These are phyloP conservation scores for Hordeum vulgare DNA, from an alignment of 176 grass and related monocot genomes.

Conservation along the genomic window DNA sequence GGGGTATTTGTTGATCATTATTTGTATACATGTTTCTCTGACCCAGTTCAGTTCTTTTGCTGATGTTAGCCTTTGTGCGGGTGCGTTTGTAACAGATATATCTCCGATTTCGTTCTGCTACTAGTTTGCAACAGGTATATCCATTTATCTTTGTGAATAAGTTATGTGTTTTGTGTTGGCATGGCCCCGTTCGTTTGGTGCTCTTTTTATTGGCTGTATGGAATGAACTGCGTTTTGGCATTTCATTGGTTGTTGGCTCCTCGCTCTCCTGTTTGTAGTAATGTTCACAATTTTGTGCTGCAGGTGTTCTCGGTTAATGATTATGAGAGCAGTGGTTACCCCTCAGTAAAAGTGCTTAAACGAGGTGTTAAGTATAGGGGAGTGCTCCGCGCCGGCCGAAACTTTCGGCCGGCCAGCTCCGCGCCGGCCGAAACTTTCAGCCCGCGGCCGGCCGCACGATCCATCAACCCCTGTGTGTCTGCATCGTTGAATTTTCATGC, in stretches of 20 bases:
- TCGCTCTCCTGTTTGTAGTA: background rate
- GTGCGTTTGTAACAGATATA: slow-evolving; percentile 6
- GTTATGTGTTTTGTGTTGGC: slow-evolving; percentile 8
- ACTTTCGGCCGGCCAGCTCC: too few species aligned
- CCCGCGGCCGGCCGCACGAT: too few species aligned
- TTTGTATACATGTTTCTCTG: slow-evolving; percentile 30
- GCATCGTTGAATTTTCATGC: too few species aligned
- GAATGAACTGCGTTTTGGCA: background rate
- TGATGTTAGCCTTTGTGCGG: slow-evolving; percentile 5
- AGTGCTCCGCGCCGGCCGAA: too few species aligned
- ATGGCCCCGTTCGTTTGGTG: background rate
- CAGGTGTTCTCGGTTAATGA: too few species aligned
- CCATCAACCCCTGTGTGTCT: too few species aligned
- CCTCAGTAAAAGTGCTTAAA: too few species aligned
- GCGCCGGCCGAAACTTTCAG: too few species aligned
- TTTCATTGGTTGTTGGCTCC: background rate
- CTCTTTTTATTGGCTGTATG: background rate
- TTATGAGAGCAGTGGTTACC: too few species aligned
- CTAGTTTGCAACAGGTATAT: slow-evolving; percentile 29
- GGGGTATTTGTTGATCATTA: slow-evolving; percentile 35
- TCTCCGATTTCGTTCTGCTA: slow-evolving; percentile 26
- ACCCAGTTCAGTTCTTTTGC: slow-evolving; percentile 38
- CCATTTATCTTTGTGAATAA: slow-evolving; percentile 28
- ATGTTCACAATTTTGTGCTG: background rate
- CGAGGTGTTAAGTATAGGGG: too few species aligned